Percentiles rank a stretch among this genome's conserved stretches.
Evolutionary conservation across 441 rosid species (phyloP).

Genomic region (Syzygium malaccense): DNA sequence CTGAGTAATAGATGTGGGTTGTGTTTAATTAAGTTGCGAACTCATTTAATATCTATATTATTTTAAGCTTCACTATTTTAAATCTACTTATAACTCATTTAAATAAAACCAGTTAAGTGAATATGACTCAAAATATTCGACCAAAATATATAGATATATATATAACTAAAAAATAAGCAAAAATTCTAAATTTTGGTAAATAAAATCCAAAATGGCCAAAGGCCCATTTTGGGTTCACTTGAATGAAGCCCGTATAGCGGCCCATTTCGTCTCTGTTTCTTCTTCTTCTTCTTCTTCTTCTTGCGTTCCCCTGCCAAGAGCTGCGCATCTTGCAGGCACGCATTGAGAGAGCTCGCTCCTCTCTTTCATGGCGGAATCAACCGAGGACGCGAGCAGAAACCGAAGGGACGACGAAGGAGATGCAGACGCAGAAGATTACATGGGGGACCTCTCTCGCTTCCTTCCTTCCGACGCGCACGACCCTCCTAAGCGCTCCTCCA

Average conservation of each 20-base stretch:
- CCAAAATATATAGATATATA: too few relatives aligned
- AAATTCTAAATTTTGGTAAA: background rate
- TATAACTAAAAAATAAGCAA: background rate
- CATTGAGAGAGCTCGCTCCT: background rate
- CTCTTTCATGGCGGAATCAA: slow-evolving; percentile 35
- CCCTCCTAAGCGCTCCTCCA: slow-evolving; percentile 25
- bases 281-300: slow-evolving; percentile 15
- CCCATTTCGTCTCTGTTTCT: background rate
- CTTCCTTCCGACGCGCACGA: slow-evolving; percentile 42
- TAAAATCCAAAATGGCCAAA: background rate
- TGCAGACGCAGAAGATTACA: slow-evolving; percentile 47
- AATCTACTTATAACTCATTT: too few relatives aligned
- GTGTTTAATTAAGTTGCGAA: too few relatives aligned
- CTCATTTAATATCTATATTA: too few relatives aligned
- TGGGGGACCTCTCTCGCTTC: slow-evolving; percentile 80
- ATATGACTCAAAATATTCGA: background rate
- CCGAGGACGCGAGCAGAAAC: slow-evolving; percentile 7
- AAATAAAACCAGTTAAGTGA: background rate
- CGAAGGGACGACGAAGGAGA: slow-evolving; percentile 26
- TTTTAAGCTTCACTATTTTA: too few relatives aligned
- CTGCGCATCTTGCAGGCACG: background rate
- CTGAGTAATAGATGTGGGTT: too few relatives aligned
- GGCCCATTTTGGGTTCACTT: background rate
- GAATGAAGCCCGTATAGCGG: background rate
- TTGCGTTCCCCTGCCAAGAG: background rate